Evolutionary conservation across 2,329 filamentous ascomycete genomes (phyloP).

Genomic region (Ilyonectria destructans): DNA sequence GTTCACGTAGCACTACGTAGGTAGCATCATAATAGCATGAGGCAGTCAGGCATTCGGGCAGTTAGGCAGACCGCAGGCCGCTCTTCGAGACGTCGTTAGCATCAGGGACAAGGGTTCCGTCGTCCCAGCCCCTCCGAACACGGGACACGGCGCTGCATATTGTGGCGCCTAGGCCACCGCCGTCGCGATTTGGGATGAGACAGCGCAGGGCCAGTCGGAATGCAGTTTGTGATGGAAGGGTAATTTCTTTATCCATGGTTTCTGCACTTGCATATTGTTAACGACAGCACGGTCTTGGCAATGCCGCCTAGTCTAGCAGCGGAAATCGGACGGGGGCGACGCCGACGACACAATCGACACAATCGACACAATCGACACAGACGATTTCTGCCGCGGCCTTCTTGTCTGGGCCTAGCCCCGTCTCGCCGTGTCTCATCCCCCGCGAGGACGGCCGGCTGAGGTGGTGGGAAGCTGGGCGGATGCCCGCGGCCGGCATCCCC

Average conservation of each 20-base stretch:
- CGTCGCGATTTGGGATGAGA: neutral
- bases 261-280: conserved; percentile 13
- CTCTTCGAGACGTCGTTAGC: neutral
- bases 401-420: conserved; percentile 36
- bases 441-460: conserved; percentile 1
- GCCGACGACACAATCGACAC: too few relatives aligned
- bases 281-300: neutral
- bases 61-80: too few relatives aligned
- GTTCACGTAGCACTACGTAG: too few relatives aligned
- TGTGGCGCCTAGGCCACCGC: conserved; percentile 32
- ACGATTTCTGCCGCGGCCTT: conserved; percentile 34
- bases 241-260: conserved; percentile 25
- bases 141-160: neutral
- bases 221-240: neutral
- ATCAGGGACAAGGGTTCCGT: neutral
- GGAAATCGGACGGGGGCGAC: too few relatives aligned
- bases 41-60: too few relatives aligned
- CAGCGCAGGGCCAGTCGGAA: neutral
- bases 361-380: conserved; percentile 7
- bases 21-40: too few relatives aligned
- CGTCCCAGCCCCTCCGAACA: neutral
- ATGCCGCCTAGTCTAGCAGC: neutral
- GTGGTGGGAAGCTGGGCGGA: conserved; percentile 13
- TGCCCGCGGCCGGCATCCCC: conserved; percentile 18
- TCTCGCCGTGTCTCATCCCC: conserved; percentile 2